Conservation (phyloP, 331 rosid species). For the Arachis monticola region DNA sequence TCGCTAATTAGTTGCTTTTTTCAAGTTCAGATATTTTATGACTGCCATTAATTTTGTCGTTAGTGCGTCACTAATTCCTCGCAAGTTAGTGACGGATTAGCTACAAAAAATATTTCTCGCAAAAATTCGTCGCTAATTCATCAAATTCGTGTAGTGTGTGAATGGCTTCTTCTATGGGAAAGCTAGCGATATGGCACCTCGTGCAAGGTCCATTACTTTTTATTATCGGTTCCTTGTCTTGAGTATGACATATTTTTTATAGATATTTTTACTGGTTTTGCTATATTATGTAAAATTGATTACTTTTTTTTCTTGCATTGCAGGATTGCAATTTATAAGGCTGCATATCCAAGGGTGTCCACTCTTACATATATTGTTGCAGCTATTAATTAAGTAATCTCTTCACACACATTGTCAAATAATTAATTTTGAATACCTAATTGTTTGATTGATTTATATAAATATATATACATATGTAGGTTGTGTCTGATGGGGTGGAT, state of each 20-base stretch:
- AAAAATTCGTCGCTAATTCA: no score
- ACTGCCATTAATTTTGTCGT: no score
- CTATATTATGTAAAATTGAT: no score
- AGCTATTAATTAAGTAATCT: slow-evolving; percentile 78
- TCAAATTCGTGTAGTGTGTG: slow-evolving; percentile 16
- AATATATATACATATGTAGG: slow-evolving; percentile 44
- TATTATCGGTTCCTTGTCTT: no score
- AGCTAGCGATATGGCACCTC: slow-evolving; percentile 90
- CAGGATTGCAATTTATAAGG: slow-evolving; percentile 92
- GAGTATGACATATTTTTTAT: no score
- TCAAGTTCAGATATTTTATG: no score
- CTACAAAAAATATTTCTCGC: no score
- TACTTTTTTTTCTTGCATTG: background rate
- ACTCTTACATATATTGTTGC: slow-evolving; percentile 73
- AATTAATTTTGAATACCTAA: background rate
- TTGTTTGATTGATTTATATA: background rate
- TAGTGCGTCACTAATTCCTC: no score
- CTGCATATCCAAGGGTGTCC: slow-evolving; percentile 71
- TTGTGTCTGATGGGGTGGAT: slow-evolving; percentile 80
- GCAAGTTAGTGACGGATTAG: no score
- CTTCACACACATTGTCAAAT: background rate
- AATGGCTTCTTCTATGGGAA: slow-evolving; percentile 69
- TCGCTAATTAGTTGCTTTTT: no score
- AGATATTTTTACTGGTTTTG: no score
- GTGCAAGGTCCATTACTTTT: slow-evolving; percentile 52